Evolutionary conservation across 1,284 basidiomycete genomes (phyloP).

Genomic region (Polyporus tsugae): DNA sequence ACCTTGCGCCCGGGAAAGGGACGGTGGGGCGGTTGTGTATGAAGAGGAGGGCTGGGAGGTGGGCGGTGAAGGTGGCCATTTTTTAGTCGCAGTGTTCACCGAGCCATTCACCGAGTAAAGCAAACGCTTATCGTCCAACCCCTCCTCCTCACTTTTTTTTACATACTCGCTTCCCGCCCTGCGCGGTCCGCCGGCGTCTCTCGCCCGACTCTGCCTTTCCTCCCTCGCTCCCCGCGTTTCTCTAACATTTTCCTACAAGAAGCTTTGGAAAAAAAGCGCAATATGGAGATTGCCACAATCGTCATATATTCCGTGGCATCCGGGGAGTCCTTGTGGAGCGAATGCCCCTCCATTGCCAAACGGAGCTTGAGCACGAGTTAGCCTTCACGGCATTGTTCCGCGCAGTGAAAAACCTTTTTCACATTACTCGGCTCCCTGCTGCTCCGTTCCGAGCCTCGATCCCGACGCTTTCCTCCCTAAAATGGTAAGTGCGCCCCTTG

Average conservation of each 20-base stretch:
- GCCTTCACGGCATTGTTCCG: slow-evolving; percentile 19
- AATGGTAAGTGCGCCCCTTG: slow-evolving; percentile 18
- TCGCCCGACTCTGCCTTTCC: slow-evolving; percentile 6
- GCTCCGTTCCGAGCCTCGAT: slow-evolving; percentile 30
- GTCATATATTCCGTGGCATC: neutral
- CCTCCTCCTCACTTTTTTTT: slow-evolving; percentile 33
- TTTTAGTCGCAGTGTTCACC: slow-evolving; percentile 50
- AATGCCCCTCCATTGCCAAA: slow-evolving; percentile 25
- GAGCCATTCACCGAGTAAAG: slow-evolving; percentile 76
- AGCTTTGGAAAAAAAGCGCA: neutral
- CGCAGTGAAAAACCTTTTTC: slow-evolving; percentile 37
- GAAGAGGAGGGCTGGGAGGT: slow-evolving; percentile 32
- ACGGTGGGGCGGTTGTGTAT: slow-evolving; percentile 31
- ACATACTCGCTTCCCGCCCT: slow-evolving; percentile 23
- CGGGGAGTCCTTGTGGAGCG: neutral
- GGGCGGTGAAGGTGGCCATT: slow-evolving; percentile 38
- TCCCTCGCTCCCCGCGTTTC: neutral
- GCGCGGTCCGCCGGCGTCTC: slow-evolving; percentile 33
- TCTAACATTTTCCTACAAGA: neutral
- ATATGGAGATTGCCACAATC: neutral
- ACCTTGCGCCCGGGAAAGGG: slow-evolving; percentile 27
- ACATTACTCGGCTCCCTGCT: slow-evolving; percentile 38
- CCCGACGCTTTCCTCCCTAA: slow-evolving; percentile 28
- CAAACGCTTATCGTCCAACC: slow-evolving; percentile 42
- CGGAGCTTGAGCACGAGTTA: slow-evolving; percentile 20